Evolutionary conservation across 768 basidiomycete species (phyloP), one percentile per base, ranked within the genome.

Genomic region (Boletus edulis): DNA sequence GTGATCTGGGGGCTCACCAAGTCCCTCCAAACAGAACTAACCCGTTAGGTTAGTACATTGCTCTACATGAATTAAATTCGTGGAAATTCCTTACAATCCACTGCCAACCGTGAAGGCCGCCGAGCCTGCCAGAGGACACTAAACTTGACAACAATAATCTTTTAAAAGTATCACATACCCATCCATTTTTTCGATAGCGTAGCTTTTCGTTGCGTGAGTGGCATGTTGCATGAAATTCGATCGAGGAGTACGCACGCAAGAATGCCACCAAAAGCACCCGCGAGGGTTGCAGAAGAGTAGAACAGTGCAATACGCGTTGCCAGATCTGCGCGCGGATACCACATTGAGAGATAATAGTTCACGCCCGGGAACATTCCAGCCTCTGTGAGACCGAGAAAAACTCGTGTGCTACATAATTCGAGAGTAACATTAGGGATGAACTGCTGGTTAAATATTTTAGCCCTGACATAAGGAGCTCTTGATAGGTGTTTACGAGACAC

Each of bases 311-410:
- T 77, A 24, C 85, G 78, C 57, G 68, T 69, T 15, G 80, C 83
- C 44, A 83, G 78, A 61, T 87, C 84, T 49, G 72, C 69, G 34
- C 80, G 73, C 12, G 81, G 76, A 62, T 89, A 82, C 84, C 84
- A 86, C 49, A 81, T 66, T 9, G 80, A 80, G 40, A 84, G 67
- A 35, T 72, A 75, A 52, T 75, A 80, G 2, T 68, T 71, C 51
- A 76, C 65, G 0, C 73, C 73, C 0, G 76, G 72, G 51, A 74
- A 69, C 17, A 78, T 54, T 38, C 81, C 81, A 35, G 73, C 76
- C 59, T 81, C 80, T 35, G 77, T 67, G 29, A 79, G 57, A 44
- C 80, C 80, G 18, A 81, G 73, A 57, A 80, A 74, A 38, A 75
- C 14, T 20, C 77, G 68, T 18, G 68, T 65, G 22, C 75, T 78